A percentile compares a stretch with the other conserved stretches of the same genome.
Evolutionary conservation across 208 protist species (phyloP).

Genomic region (Phytomonas francai): DNA sequence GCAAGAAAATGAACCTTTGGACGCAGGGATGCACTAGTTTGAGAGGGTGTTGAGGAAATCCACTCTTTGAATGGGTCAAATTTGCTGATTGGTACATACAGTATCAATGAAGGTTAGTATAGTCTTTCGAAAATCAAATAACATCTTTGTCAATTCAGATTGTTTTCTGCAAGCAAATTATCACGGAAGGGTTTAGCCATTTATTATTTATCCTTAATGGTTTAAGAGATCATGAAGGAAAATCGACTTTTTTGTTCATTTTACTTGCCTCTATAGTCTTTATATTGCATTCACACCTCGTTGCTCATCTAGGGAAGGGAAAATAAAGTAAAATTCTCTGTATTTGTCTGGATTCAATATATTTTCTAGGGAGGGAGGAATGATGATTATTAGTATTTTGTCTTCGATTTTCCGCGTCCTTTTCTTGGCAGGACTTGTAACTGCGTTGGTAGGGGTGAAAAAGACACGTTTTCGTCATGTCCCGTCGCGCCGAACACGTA

Average conservation of each 20-base stretch:
- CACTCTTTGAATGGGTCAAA: too few species aligned
- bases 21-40: too few species aligned
- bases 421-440: slow-evolving; percentile 16
- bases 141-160: too few species aligned
- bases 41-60: too few species aligned
- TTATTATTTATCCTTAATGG: neutral
- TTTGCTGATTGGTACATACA: too few species aligned
- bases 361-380: neutral
- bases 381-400: slow-evolving; percentile 12
- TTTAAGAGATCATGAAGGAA: slow-evolving; percentile 5
- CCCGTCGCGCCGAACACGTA: slow-evolving; percentile 62
- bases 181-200: neutral
- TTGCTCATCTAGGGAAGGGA: slow-evolving; percentile 4
- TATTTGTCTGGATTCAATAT: slow-evolving; percentile 1
- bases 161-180: too few species aligned
- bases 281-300: neutral
- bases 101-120: too few species aligned
- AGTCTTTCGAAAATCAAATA: too few species aligned
- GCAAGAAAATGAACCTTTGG: too few species aligned
- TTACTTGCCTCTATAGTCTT: slow-evolving; percentile 5
- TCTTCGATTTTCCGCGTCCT: slow-evolving; percentile 21
- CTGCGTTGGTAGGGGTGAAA: slow-evolving; percentile 46
- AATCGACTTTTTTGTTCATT: slow-evolving; percentile 13
- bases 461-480: slow-evolving; percentile 64
- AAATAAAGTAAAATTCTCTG: slow-evolving; percentile 6